Evolutionary conservation across 176 grass and related monocot genomes (phyloP).

Genomic region (Oryza coarctata): DNA sequence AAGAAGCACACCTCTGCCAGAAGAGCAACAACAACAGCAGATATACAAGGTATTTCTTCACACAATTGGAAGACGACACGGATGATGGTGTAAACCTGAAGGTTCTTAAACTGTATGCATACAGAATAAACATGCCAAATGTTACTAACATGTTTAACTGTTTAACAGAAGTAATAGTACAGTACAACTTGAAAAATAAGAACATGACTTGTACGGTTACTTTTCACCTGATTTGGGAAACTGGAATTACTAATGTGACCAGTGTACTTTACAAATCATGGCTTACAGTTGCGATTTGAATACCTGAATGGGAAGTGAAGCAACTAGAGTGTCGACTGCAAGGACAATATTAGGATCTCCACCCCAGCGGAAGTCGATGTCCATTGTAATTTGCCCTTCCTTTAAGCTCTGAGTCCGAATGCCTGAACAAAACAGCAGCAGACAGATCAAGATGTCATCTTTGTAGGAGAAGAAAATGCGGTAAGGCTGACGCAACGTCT

Average conservation of each 20-base stretch:
- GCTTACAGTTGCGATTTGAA: not conserved
- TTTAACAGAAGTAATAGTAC: not conserved
- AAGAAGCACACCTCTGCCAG: constrained; percentile 68
- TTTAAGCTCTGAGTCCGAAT: constrained; percentile 83
- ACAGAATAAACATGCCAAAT: not conserved
- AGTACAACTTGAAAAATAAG: not conserved
- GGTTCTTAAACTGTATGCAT: constrained; percentile 78
- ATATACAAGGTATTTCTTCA: constrained; percentile 94
- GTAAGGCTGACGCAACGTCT: not conserved
- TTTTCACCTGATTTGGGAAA: not conserved
- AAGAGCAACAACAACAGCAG: constrained; percentile 90
- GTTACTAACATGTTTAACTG: not conserved
- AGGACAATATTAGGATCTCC: constrained; percentile 91
- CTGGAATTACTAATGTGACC: not conserved
- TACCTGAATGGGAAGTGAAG: constrained; percentile 98
- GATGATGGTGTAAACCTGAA: constrained; percentile 92
- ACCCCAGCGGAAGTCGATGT: constrained; percentile 90
- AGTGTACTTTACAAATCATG: not conserved
- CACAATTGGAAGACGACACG: constrained; percentile 92
- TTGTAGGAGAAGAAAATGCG: not conserved
- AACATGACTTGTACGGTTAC: not conserved
- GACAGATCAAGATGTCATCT: not conserved
- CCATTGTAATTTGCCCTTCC: constrained; percentile 90
- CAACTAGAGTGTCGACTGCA: constrained; percentile 95
- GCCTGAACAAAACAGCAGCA: constrained; percentile 48